Evolutionary conservation across 2,329 filamentous ascomycete genomes (phyloP), one percentile per base, ranked within the genome.

Genomic region (Curvularia sp.): DNA sequence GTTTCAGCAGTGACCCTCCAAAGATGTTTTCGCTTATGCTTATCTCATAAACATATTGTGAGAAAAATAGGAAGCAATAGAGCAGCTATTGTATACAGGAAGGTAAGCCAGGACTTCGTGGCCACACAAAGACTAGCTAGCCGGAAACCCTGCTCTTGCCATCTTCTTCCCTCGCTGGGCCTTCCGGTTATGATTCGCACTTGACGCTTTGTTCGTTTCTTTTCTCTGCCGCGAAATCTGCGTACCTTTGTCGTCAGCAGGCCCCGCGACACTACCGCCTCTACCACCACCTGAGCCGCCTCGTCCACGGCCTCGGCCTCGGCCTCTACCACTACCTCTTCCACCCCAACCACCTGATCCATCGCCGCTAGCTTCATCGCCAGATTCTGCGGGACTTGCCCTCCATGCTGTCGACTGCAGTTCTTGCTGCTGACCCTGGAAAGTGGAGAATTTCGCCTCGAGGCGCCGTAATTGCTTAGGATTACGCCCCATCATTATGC

Each of bases 111-210:
- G 15, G 35, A 8, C 13, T 38, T 18, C 7, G 7, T 15, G 18
- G n/a, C 3, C 15, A 38, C 7, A 18, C 5, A 5, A 8, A 44
- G 74, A 77, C 26, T 38, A 58, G 8, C 55, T 58, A 33, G 79
- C 80, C 10, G 80, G 55, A 60, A 83, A 80, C 1, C 85, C 85
- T 51, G 81, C 85, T 61, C 85, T 79, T 2, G 85, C 85, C 79
- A 88, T 85, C 75, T 88, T 88, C 72, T 79, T 85, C 46, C 85
- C 86, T 57, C 85, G 77, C 68, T 86, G 84, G 72, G 96, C 90
- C 49, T 92, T 85, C 26, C 93, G 86, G 75, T 92, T 95, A 74
- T 97, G 93, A 73, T 97, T 97, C 31, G 92, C 93, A 60, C 89
- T 83, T 22, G 89, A 91, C 2, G 88, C 84, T 76, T 97, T 97